Conservation (phyloP, 2,329 filamentous ascomycete genomes). For the Apiospora kogelbergensis region DNA sequence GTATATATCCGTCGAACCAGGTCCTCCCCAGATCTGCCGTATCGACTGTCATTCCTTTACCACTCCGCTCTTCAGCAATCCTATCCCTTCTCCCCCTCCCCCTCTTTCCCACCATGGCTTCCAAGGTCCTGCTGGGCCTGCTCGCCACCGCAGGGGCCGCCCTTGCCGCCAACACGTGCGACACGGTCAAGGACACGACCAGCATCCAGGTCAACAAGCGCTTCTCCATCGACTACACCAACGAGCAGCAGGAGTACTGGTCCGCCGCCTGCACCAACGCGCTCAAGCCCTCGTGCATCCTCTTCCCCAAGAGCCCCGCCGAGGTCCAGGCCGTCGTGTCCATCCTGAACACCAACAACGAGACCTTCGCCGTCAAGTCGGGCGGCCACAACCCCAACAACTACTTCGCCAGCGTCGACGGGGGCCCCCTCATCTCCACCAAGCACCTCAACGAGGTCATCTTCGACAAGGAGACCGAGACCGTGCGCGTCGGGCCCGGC, state of each 20-base stretch:
- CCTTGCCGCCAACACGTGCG: slow-evolving; percentile 35
- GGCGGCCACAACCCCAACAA: slow-evolving; percentile 59
- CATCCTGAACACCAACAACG: slow-evolving; percentile 45
- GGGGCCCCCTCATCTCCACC: slow-evolving; percentile 50
- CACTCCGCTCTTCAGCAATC: neutral
- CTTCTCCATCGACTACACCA: slow-evolving; percentile 33
- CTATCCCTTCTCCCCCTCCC: neutral
- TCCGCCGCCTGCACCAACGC: slow-evolving; percentile 40
- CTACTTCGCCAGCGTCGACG: slow-evolving; percentile 49
- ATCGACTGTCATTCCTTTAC: neutral
- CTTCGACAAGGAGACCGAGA: slow-evolving; percentile 36
- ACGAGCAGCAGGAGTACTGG: slow-evolving; percentile 45
- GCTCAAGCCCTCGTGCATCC: slow-evolving; percentile 46
- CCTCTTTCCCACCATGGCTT: neutral
- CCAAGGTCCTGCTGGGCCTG: neutral
- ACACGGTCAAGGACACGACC: slow-evolving; percentile 31
- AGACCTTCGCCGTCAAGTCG: slow-evolving; percentile 54
- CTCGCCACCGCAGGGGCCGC: neutral
- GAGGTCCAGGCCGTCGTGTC: slow-evolving; percentile 55
- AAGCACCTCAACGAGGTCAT: slow-evolving; percentile 41
- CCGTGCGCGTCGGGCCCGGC: slow-evolving; percentile 45
- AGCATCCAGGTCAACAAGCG: slow-evolving; percentile 34
- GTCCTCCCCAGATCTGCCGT: neutral
- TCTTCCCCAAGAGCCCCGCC: slow-evolving; percentile 45
- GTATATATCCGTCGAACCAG: neutral